phyloP scores from a whole-genome alignment of 768 basidiomycete genomes.

The Phylloporus sp. region DNA sequence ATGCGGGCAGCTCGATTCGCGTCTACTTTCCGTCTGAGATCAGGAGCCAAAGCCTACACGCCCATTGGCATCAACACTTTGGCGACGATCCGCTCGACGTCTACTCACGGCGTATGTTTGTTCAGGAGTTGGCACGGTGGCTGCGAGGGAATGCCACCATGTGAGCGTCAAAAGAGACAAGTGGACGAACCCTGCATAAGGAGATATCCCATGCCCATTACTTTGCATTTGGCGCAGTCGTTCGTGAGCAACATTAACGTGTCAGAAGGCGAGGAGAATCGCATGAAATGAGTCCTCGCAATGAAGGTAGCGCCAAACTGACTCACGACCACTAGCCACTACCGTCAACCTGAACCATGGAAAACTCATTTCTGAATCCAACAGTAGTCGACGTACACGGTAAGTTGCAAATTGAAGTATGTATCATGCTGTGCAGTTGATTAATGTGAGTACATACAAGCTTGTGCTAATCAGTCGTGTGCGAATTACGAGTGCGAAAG shows the following conservation, averaged over 20 bases:
- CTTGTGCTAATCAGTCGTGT: slow-evolving; percentile 5
- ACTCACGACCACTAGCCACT: slow-evolving; percentile 45
- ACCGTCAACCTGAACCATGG: slow-evolving; percentile 55
- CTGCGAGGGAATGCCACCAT: slow-evolving; percentile 18
- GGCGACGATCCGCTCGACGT: background rate
- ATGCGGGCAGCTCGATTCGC: slow-evolving; percentile 48
- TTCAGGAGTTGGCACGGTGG: slow-evolving; percentile 33
- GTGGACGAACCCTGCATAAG: slow-evolving; percentile 52
- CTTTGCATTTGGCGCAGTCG: slow-evolving; percentile 28
- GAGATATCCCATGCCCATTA: slow-evolving; percentile 51
- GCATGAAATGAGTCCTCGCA: slow-evolving; percentile 6
- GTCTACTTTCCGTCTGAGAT: slow-evolving; percentile 60
- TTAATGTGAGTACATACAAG: slow-evolving; percentile 12
- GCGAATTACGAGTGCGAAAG: slow-evolving; percentile 9
- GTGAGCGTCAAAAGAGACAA: slow-evolving; percentile 9
- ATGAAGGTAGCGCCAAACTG: background rate
- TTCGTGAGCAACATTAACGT: background rate
- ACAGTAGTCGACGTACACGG: background rate
- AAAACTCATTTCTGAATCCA: slow-evolving; percentile 38
- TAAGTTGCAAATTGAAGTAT: background rate
- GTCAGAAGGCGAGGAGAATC: background rate
- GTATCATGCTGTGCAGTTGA: slow-evolving; percentile 13
- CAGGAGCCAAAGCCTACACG: slow-evolving; percentile 56
- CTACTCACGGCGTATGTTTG: slow-evolving; percentile 33
- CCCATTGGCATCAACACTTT: too few species aligned